Evolutionary conservation across 2,329 filamentous ascomycete genomes (phyloP).

Genomic region (Monilinia fructicola): DNA sequence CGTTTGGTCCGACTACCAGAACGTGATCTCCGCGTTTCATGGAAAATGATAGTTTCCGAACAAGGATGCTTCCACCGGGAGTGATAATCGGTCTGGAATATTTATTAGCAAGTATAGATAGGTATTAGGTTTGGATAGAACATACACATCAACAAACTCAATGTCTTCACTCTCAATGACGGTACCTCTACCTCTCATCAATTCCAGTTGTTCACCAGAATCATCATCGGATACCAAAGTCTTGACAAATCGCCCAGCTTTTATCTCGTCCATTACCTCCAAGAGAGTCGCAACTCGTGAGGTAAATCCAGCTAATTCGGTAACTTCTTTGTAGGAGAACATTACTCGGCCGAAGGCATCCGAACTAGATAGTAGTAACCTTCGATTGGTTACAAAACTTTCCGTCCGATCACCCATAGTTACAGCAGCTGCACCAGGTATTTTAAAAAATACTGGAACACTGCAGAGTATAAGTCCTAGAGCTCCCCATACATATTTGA

Average conservation of each 20-base stretch:
- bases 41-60: conserved; percentile 81
- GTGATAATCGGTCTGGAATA: conserved; percentile 76
- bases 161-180: conserved; percentile 82
- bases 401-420: conserved; percentile 69
- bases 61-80: conserved; percentile 90
- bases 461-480: conserved; percentile 89
- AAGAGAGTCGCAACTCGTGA: conserved; percentile 86
- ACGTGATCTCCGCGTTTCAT: conserved; percentile 86
- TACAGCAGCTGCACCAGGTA: conserved; percentile 62
- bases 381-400: conserved; percentile 88
- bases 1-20: conserved; percentile 89
- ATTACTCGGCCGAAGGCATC: conserved; percentile 95
- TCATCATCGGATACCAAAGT: conserved; percentile 88
- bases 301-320: conserved; percentile 92
- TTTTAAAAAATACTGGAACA: conserved; percentile 92
- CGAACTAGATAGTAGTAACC: conserved; percentile 88
- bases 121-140: conserved; percentile 28
- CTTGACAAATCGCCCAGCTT: conserved; percentile 90
- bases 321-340: conserved; percentile 98
- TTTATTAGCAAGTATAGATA: conserved; percentile 28
- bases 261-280: conserved; percentile 92
- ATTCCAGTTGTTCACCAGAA: conserved; percentile 76
- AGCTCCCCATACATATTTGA: conserved; percentile 99
- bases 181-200: conserved; percentile 77
- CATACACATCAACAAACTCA: conserved; percentile 76